Conservation (phyloP, 225 moss, liverwort and hornwort genomes). For the Pseudoscleropodium purum region DNA sequence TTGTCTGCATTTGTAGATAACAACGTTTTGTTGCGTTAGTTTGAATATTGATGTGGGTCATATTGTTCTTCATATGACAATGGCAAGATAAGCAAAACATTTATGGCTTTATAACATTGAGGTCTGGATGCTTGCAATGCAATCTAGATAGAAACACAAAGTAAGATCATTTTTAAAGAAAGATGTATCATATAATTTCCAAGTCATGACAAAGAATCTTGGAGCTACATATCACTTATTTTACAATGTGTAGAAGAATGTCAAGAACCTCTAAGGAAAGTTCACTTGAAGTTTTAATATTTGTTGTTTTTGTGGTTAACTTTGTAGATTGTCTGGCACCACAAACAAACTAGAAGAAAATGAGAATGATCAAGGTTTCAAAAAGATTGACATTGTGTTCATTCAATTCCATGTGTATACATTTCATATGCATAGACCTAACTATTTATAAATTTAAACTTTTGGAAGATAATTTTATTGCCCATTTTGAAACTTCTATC, state of each 20-base stretch:
- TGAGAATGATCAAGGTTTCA: no score
- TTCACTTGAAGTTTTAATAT: neutral
- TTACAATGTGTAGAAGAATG: neutral
- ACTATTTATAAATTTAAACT: no score
- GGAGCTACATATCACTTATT: neutral
- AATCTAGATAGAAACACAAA: neutral
- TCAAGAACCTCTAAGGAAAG: neutral
- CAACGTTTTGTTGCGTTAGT: no score
- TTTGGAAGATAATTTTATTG: no score
- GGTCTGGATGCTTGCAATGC: neutral
- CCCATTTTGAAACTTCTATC: no score
- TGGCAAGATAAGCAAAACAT: fast-evolving
- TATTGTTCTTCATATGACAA: neutral
- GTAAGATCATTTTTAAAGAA: neutral
- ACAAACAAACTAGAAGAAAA: neutral
- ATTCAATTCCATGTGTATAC: no score
- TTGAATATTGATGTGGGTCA: no score
- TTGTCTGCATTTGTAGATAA: no score
- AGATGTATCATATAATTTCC: neutral
- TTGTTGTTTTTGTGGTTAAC: neutral
- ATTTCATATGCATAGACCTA: no score
- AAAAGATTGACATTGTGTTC: no score
- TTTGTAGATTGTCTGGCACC: neutral
- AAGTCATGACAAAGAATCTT: neutral
- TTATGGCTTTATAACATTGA: neutral